Evolutionary conservation across 2,329 filamentous ascomycete species (phyloP), one percentile per base, ranked within the genome.

Genomic region (Colletotrichum lindemuthianum): DNA sequence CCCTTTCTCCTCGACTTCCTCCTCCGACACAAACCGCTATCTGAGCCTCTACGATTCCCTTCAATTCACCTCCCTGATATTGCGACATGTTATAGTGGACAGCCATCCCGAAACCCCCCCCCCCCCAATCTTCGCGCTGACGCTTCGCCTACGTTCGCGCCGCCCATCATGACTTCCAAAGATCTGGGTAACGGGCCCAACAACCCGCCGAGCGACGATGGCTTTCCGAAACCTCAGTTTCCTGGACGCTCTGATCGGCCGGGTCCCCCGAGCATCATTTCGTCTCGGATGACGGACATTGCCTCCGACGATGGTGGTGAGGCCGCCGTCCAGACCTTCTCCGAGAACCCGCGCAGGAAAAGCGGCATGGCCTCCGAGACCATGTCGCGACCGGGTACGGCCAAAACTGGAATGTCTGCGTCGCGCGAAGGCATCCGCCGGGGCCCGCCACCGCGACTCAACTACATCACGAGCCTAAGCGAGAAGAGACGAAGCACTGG

Each of bases 271-370:
- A 91, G 89, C 68, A 83, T 91, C 63, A 90, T 92, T 57, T 92
- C 90, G 34, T 91, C 89, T 63, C 87, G 88, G 66, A 89, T 92
- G 84, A 92, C 89, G 37, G 86, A 89, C 66, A 85, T 88, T 65
- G 82, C 79, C 33, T 86, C 84, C 16, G 84, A 88, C 57, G 85
- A 88, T 69, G 85, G 84, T 16, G 80, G 78, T 47, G 79, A 81
- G 13, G 72, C 72, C 43, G 78, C 79, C 39, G 69, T 72, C 47
- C 69, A 75, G 64, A 77, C 76, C 60, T 74, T 78, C 66, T n/a
- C 72, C 16, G 65, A 52, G 13, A 65, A 57, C 50, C 57, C 60
- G 16, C 54, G 45, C 24, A 56, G 63, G 15, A 67, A 51, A 34
- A 59, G 52, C 32, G 60, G 55, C 16, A 47, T 78, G 36, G 72